Percentiles rank a stretch among this genome's conserved stretches.
phyloP scores from a whole-genome alignment of 2,329 filamentous ascomycete species.

The Fusarium annulatum region DNA sequence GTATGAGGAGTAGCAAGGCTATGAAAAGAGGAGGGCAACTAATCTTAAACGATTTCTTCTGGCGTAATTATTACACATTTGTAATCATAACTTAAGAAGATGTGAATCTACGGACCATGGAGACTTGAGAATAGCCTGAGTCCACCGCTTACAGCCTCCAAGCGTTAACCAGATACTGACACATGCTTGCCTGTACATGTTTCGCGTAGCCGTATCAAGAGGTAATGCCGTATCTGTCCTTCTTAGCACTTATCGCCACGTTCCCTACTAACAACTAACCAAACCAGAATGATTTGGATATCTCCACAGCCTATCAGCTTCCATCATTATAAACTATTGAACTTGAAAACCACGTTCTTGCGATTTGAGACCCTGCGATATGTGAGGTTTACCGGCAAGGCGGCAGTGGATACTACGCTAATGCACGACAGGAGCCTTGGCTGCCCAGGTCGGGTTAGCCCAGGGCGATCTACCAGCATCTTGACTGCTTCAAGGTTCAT shows the following conservation, averaged over 20 bases:
- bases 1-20: too few species aligned
- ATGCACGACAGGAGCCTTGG: neutral
- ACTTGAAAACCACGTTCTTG: neutral
- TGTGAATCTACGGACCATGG: too few species aligned
- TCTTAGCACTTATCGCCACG: neutral
- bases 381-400: neutral
- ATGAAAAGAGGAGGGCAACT: too few species aligned
- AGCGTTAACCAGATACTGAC: too few species aligned
- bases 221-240: too few species aligned
- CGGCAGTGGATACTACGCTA: neutral
- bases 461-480: neutral
- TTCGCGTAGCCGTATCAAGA: too few species aligned
- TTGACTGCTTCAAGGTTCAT: neutral
- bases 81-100: too few species aligned
- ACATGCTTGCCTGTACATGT: too few species aligned
- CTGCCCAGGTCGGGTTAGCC: neutral
- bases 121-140: too few species aligned
- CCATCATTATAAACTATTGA: rapidly evolving
- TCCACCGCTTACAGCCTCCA: too few species aligned
- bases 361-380: neutral
- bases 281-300: rapidly evolving
- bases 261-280: neutral
- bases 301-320: neutral
- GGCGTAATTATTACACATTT: too few species aligned
- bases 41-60: too few species aligned